phyloP scores from a whole-genome alignment of 495 filamentous ascomycete genomes.

The Cryomyces minteri region DNA sequence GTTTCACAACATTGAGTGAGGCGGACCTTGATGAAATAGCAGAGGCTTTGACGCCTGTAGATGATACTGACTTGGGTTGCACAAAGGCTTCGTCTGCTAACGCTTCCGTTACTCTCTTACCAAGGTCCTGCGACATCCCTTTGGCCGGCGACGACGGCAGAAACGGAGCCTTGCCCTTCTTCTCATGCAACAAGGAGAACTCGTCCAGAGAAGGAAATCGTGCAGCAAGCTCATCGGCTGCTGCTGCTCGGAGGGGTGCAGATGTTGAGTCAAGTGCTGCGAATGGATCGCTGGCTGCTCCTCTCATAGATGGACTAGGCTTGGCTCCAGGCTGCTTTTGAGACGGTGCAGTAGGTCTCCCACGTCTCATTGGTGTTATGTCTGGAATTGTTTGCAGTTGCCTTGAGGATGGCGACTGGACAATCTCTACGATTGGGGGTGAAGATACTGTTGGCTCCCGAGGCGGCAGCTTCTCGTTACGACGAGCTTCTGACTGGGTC shows the following conservation, averaged over 20 bases:
- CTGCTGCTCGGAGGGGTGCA: conserved; percentile 28
- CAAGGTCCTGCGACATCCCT: conserved; percentile 37
- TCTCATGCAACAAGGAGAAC: conserved; percentile 77
- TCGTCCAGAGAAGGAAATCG: conserved; percentile 87
- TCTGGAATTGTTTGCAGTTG: conserved; percentile 64
- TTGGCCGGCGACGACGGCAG: conserved; percentile 22
- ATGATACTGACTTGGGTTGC: conserved; percentile 14
- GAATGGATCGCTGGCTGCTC: conserved; percentile 68
- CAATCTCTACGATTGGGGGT: conserved; percentile 50
- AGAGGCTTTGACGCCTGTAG: not conserved
- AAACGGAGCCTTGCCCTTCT: conserved; percentile 32
- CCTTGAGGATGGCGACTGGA: conserved; percentile 43
- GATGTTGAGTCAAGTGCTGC: conserved; percentile 54
- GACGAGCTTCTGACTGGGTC: conserved; percentile 40
- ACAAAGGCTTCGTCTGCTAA: conserved; percentile 82
- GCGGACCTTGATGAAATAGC: conserved; percentile 5
- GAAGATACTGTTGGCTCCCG: conserved; percentile 29
- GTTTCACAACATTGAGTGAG: conserved; percentile 20
- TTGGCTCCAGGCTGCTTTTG: conserved; percentile 25
- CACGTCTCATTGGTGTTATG: conserved; percentile 85
- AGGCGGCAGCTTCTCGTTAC: conserved; percentile 41
- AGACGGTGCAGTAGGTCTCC: conserved; percentile 44
- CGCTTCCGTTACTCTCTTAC: conserved; percentile 58
- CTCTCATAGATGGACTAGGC: conserved; percentile 51
- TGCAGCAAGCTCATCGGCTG: conserved; percentile 60